Evolutionary conservation across 345 rosid species (phyloP).

Genomic region (Ceriops decandra): DNA sequence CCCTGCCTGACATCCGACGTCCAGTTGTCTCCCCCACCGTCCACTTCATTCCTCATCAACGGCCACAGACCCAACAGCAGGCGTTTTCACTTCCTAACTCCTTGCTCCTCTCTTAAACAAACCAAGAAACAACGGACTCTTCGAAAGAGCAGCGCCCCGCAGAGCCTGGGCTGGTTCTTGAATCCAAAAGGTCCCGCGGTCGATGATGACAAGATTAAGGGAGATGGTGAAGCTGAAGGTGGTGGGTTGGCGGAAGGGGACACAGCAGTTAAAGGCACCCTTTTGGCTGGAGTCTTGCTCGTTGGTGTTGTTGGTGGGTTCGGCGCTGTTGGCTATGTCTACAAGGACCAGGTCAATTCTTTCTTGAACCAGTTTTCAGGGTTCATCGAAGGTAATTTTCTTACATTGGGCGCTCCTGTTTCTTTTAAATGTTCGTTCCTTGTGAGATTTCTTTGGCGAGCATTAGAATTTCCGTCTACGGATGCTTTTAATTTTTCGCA

Average conservation of each 20-base stretch:
- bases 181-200: slow-evolving; percentile 45
- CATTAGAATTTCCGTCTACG: neutral
- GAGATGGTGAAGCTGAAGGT: slow-evolving; percentile 14
- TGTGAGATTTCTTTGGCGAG: neutral
- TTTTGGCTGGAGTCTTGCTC: slow-evolving; percentile 78
- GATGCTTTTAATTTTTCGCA: too few species aligned
- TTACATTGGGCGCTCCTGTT: neutral
- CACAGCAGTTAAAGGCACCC: slow-evolving; percentile 69
- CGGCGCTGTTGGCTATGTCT: slow-evolving; percentile 62
- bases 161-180: slow-evolving; percentile 66
- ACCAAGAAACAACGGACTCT: slow-evolving; percentile 62
- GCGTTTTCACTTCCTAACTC: slow-evolving; percentile 65
- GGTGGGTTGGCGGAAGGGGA: slow-evolving; percentile 40
- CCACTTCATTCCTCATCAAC: slow-evolving; percentile 27
- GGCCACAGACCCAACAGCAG: slow-evolving; percentile 53
- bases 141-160: slow-evolving; percentile 52
- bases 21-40: slow-evolving; percentile 24
- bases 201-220: slow-evolving; percentile 26
- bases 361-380: slow-evolving; percentile 79
- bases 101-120: slow-evolving; percentile 74
- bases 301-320: slow-evolving; percentile 89
- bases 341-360: slow-evolving; percentile 75
- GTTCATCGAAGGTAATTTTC: slow-evolving; percentile 65
- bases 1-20: slow-evolving; percentile 27
- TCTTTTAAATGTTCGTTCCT: neutral